These are phyloP conservation scores for Moesziomyces sp. DNA, from an alignment of 1,284 basidiomycete genomes.

Conservation along the genomic window DNA sequence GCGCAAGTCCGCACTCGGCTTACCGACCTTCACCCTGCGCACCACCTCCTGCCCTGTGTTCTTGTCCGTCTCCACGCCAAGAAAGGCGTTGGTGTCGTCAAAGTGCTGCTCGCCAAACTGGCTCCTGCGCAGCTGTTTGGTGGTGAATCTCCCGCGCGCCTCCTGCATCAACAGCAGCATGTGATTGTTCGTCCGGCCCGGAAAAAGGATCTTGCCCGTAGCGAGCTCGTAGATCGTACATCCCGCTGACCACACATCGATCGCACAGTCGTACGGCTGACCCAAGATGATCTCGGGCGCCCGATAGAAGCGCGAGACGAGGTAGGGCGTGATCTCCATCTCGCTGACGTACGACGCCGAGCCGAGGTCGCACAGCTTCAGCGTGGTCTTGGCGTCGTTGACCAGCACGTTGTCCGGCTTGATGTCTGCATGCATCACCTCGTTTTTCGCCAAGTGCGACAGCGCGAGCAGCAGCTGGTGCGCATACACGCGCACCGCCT, in stretches of 20 bases:
- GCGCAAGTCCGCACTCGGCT: constrained; percentile 82
- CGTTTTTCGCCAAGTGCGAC: constrained; percentile 84
- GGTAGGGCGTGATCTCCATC: constrained; percentile 97
- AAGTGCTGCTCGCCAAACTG: constrained; percentile 92
- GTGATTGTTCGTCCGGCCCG: constrained; percentile 95
- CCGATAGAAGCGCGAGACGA: constrained; percentile 97
- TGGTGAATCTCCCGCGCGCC: constrained; percentile 90
- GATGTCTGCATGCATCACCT: constrained; percentile 97
- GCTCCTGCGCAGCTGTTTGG: constrained; percentile 92
- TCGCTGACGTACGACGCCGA: constrained; percentile 93
- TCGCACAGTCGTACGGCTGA: constrained; percentile 88
- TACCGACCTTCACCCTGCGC: constrained; percentile 84
- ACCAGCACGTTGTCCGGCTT: constrained; percentile 70
- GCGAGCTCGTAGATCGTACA: constrained; percentile 98
- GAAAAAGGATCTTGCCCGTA: constrained; percentile 98
- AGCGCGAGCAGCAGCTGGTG: constrained; percentile 93
- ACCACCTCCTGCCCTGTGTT: constrained; percentile 74
- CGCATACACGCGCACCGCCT: constrained; percentile 95
- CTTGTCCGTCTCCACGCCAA: constrained; percentile 57
- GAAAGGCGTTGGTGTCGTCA: constrained; percentile 78
- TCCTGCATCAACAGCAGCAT: constrained; percentile 86
- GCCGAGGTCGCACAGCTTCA: constrained; percentile 96
- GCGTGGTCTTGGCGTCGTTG: constrained; percentile 89
- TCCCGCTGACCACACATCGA: constrained; percentile 97
- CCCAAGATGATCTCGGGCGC: constrained; percentile 99